Evolutionary conservation across 495 filamentous ascomycete species (phyloP), one percentile per base, ranked within the genome.

Genomic region (Lepraria neglecta): DNA sequence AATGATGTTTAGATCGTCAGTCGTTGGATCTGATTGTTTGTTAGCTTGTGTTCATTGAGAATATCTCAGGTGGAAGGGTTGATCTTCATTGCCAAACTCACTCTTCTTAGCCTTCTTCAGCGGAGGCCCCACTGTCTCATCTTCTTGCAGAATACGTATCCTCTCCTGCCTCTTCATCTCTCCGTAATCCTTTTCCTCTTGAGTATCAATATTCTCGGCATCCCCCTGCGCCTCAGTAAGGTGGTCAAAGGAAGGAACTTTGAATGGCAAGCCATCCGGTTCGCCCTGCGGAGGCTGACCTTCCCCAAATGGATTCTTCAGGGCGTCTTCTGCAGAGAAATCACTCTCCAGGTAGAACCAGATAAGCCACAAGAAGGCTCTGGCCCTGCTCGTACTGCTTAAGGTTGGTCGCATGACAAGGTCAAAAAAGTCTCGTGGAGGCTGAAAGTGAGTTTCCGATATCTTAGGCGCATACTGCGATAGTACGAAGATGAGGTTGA

Each of bases 261-360:
- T 96, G 77, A 83, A 84, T 75, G 78, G 90, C 73, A 78, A 78
- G 61, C 75, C 88, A 60, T 72, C 85, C 73, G 75, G 78, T 58
- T 83, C 77, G 45, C 77, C 80, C 40, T 78, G 86, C 74, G 79
- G 71, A 35, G 45, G 47, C 58, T 60, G 58, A 21, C 94, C 94
- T 1, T 83, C 71, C 3, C 95, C 94, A 68, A 95, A 98, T 0
- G 94, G 94, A 71, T 97, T 98, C 60, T 87, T 84, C 45, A 85
- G 75, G 44, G 90, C 89, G 58, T 86, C 89, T 64, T 96, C 87
- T 53, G 82, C 78, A 5, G 86, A 86, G 68, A 96, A 97, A 70
- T 97, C 89, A 56, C 92, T 92, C 74, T 98, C 95, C n/a, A 97
- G 78, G 72, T 98, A 97, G 78, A 90, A 95, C 94, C 94, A 98